These are phyloP conservation scores for Discostella stelligera DNA, from an alignment of 352 stramenopile genomes.

Conservation along the genomic window DNA sequence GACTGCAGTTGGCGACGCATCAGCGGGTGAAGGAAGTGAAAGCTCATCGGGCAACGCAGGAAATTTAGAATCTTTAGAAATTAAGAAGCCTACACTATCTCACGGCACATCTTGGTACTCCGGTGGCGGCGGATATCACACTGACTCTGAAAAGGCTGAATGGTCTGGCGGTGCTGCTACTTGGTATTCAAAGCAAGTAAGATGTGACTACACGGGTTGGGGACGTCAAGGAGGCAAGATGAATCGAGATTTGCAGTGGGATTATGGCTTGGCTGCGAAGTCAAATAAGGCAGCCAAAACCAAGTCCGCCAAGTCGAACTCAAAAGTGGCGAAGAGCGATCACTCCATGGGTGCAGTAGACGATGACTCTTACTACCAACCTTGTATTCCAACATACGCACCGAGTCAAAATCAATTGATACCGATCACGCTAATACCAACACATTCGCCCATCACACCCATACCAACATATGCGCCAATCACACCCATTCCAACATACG, in stretches of 20 bases:
- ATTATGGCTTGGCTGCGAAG: conserved; percentile 3
- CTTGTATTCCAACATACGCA: not conserved
- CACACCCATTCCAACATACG: conserved; percentile 1
- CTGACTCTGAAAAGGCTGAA: not conserved
- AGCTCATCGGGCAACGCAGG: not conserved
- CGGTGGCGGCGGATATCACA: conserved; percentile 2
- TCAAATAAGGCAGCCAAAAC: not conserved
- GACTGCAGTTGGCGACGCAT: not conserved
- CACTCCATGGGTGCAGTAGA: not conserved
- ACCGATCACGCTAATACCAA: not conserved
- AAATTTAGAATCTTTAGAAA: not conserved
- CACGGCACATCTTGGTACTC: conserved; percentile 4
- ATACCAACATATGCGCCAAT: conserved; percentile 3
- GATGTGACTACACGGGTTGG: conserved; percentile 2
- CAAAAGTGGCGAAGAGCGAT: conserved; percentile 8
- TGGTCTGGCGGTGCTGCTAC: conserved; percentile 8
- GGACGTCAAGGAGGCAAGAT: not conserved
- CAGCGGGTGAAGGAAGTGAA: not conserved
- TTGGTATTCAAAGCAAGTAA: conserved; percentile 12
- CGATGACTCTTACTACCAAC: conserved; percentile 3
- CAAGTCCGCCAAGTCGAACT: conserved; percentile 23
- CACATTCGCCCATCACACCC: not conserved
- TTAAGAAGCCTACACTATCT: conserved; percentile 27
- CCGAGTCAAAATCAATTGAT: not conserved
- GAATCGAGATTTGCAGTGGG: conserved; percentile 1